Percentiles rank a stretch among this genome's conserved stretches.
phyloP scores from a whole-genome alignment of 306 rosid genomes.

The Malus domestica region DNA sequence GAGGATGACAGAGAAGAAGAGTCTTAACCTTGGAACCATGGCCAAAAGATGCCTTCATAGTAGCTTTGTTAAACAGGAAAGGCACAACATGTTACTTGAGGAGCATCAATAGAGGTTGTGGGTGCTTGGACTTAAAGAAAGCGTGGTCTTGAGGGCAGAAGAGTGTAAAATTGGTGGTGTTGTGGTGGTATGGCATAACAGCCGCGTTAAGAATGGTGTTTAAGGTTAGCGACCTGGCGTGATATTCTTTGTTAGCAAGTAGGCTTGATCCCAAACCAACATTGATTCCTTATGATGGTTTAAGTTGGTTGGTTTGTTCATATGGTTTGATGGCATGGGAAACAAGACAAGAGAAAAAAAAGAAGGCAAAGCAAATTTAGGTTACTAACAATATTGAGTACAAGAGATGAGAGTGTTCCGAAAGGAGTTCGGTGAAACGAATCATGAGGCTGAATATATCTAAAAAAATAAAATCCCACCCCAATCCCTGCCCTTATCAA shows the following conservation, averaged over 20 bases:
- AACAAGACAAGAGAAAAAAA: too few relatives aligned
- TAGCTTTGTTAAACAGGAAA: background rate
- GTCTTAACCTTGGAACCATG: constrained; percentile 6
- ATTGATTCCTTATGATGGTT: too few relatives aligned
- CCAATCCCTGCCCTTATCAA: too few relatives aligned
- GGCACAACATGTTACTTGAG: constrained; percentile 3
- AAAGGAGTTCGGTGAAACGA: too few relatives aligned
- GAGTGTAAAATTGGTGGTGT: background rate
- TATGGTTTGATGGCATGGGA: background rate
- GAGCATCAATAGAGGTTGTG: background rate
- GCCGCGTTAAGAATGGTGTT: background rate
- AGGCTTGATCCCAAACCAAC: too few relatives aligned
- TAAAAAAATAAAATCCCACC: too few relatives aligned
- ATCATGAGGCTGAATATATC: too few relatives aligned
- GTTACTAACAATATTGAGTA: too few relatives aligned
- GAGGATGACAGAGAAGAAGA: background rate
- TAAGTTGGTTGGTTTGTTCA: background rate
- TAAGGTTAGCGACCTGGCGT: background rate
- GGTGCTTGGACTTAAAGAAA: background rate
- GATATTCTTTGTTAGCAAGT: background rate
- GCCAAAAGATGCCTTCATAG: background rate
- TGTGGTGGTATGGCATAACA: background rate
- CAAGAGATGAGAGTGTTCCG: too few relatives aligned
- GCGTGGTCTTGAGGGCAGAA: background rate
- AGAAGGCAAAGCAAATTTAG: too few relatives aligned